Percentiles rank a stretch among this genome's conserved stretches.
phyloP scores from a whole-genome alignment of 306 rosid genomes.

The Pueraria montana region DNA sequence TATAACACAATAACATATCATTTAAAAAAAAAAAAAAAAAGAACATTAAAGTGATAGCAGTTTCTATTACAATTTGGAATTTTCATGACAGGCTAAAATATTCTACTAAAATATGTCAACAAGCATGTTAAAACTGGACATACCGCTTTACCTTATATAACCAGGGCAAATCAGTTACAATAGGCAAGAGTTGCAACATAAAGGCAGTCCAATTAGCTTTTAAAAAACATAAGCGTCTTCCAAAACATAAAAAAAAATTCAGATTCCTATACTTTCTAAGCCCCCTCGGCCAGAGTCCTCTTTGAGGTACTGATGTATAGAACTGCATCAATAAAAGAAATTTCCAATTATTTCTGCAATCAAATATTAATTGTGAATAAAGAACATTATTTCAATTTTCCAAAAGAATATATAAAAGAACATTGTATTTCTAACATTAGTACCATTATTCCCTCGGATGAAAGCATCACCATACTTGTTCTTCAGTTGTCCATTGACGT shows the following conservation, averaged over 20 bases:
- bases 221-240: background rate
- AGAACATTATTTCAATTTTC: background rate
- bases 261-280: constrained; percentile 49
- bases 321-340: constrained; percentile 64
- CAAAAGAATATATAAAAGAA: background rate
- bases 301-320: constrained; percentile 92
- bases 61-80: constrained; percentile 33
- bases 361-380: constrained; percentile 15
- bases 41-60: constrained; percentile 3
- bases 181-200: constrained; percentile 26
- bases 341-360: constrained; percentile 36
- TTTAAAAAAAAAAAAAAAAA: background rate
- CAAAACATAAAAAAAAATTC: constrained; percentile 17
- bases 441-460: constrained; percentile 95
- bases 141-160: constrained; percentile 5
- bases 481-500: constrained; percentile 92
- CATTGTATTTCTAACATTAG: background rate
- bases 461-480: constrained; percentile 97
- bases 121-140: constrained; percentile 23
- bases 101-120: constrained; percentile 22
- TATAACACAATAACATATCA: background rate
- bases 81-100: constrained; percentile 18
- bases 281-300: constrained; percentile 92
- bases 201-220: constrained; percentile 15
- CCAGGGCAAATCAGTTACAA: constrained; percentile 16